Evolutionary conservation across 1,284 basidiomycete species (phyloP), one percentile per base, ranked within the genome.

Genomic region (Pisolithus thermaeus): DNA sequence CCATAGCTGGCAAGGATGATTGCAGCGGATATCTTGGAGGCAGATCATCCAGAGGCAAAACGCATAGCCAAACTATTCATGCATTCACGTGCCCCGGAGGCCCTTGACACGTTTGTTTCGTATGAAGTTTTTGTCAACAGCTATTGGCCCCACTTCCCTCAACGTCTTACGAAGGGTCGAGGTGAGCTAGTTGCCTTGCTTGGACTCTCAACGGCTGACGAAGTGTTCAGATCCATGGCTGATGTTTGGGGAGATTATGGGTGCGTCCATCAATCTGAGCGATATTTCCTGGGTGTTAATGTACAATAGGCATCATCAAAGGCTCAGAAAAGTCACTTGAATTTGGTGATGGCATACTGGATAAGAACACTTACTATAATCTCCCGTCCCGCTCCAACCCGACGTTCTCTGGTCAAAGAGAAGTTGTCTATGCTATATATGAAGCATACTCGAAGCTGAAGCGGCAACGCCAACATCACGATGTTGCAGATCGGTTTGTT

Each of bases 91-190:
- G 56, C 65, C n/a, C 44, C 53, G 1, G 39, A 63, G 6, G 49
- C 25, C 23, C 47, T 49, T 51, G 64, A 62, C 43, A 52, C 49
- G 3, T 57, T 62, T 7, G 66, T 86, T 27, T 75, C 79, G 0
- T 84, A 76, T 52, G 70, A 76, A 0, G 58, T 69, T 20, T 89
- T 88, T 56, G 53, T 71, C 9, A 60, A 69, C 27, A 61, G 68
- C 0, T 88, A 87, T 59, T 89, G 87, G 87, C 71, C 75, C 1
- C 81, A 78, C 58, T 81, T 87, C 45, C 69, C 80, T 1, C 77
- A 83, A 53, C 50, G 62, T 1, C 63, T 83, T 30, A 79, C 72
- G 0, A 84, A 80, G 57, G 72, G 72, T 4, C 66, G 87, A n/a
- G 78, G 84, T 84, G 49, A n/a, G 66, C 2, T 48, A 18, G 39